Evolutionary conservation across 306 rosid genomes (phyloP).

Genomic region (Inga leiocalycina): DNA sequence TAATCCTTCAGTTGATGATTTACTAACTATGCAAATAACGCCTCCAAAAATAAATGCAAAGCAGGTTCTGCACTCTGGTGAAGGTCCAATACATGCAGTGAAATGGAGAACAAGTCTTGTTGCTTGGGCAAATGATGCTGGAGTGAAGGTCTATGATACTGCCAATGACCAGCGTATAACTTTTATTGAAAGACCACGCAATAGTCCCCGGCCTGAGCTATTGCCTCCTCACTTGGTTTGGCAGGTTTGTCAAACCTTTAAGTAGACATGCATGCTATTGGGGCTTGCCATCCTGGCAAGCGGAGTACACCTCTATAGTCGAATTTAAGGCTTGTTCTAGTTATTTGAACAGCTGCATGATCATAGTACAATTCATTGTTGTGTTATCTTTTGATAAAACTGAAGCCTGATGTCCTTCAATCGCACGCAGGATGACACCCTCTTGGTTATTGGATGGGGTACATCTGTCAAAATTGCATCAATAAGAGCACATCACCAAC

Average conservation of each 20-base stretch:
- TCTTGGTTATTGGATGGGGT: constrained; percentile 92
- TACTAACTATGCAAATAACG: constrained; percentile 4
- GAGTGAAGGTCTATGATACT: constrained; percentile 83
- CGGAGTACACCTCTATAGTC: constrained; percentile 6
- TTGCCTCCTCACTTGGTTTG: constrained; percentile 86
- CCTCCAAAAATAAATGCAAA: constrained; percentile 26
- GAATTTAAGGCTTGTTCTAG: constrained; percentile 21
- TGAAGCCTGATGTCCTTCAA: constrained; percentile 33
- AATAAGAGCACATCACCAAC: constrained; percentile 58
- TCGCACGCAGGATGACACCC: constrained; percentile 64
- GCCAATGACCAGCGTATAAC: constrained; percentile 84
- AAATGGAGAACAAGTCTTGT: constrained; percentile 83
- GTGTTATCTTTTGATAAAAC: constrained; percentile 8
- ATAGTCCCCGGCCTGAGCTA: constrained; percentile 83
- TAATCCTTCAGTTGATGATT: background rate
- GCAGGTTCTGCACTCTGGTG: constrained; percentile 88
- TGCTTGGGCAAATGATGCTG: constrained; percentile 94
- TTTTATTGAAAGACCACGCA: constrained; percentile 82
- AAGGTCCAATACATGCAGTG: constrained; percentile 86
- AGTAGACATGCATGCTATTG: constrained; percentile 20
- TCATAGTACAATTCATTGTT: background rate
- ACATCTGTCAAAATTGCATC: constrained; percentile 82
- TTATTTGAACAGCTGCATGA: background rate
- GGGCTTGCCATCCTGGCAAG: constrained; percentile 22
- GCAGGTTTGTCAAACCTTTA: constrained; percentile 63